Conservation (phyloP, 2,329 filamentous ascomycete species). For the Scopulariopsis brevicaulis region DNA sequence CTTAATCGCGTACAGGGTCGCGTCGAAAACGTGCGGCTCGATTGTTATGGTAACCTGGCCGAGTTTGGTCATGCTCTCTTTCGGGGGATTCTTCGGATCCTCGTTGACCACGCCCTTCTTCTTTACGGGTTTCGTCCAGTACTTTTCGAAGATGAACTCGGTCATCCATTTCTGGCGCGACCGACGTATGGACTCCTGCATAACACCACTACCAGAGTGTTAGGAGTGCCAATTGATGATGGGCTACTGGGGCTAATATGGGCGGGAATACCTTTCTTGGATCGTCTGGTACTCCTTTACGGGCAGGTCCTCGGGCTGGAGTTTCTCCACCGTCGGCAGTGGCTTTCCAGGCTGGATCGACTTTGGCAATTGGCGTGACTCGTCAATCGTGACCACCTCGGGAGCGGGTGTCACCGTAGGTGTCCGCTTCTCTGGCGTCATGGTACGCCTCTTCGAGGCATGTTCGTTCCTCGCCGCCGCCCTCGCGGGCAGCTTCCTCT, state of each 20-base stretch:
- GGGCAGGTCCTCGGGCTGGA: conserved; percentile 53
- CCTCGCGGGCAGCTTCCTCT: conserved; percentile 53
- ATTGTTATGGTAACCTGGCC: conserved; percentile 65
- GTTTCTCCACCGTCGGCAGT: conserved; percentile 56
- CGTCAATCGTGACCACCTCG: conserved; percentile 21
- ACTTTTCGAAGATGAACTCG: conserved; percentile 64
- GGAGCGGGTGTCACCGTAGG: conserved; percentile 34
- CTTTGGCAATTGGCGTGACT: conserved; percentile 41
- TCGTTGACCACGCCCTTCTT: conserved; percentile 54
- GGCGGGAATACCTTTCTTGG: conserved; percentile 48
- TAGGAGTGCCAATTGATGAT: conserved; percentile 6
- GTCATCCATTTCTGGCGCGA: conserved; percentile 65
- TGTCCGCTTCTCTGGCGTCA: conserved; percentile 31
- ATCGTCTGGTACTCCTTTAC: conserved; percentile 61
- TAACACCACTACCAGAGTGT: conserved; percentile 48
- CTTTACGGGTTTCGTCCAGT: conserved; percentile 64
- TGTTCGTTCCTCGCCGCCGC: conserved; percentile 49
- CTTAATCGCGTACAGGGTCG: conserved; percentile 61
- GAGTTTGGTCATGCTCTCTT: conserved; percentile 61
- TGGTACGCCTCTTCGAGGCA: conserved; percentile 46
- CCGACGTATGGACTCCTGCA: conserved; percentile 60
- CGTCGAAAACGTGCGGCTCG: conserved; percentile 71
- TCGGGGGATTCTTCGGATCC: conserved; percentile 54
- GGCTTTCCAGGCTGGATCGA: conserved; percentile 54
- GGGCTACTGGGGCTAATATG: background rate